Base-by-base conservation (phyloP, 2,329 filamentous ascomycete genomes). In the Dactylellina cionopaga region DNA sequence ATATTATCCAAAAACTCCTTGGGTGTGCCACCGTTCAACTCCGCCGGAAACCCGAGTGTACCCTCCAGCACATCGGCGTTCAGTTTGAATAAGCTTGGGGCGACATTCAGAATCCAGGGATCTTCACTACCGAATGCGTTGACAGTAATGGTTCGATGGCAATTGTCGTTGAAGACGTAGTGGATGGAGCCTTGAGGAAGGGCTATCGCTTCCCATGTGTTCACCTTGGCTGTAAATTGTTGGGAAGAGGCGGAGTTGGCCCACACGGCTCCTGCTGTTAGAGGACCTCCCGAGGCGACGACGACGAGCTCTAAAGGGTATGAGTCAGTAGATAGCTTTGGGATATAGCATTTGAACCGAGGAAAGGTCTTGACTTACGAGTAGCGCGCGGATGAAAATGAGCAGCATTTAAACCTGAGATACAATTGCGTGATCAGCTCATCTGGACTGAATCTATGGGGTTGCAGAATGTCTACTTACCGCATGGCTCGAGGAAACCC, bases 1-100 rank as follows among this genome's bases (percentile, higher is more conserved):
- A 60, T 60, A 43, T 60, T 60, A 49, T 60, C 56, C 22, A 60
- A 49, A 49, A 60, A 60, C n/a, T 60, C 56, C 17, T 47, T 60
- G 7, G 56, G 56, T 17, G 56, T 60, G 22, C 56, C 56, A 6
- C 56, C 56, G 43, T 60, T 60, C 29, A 60, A 39, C 19, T 60
- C 9, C 9, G 17, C 31, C 1, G 56, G 56, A 15, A 60, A 60
- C 1, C 56, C 56, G 19, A 60, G 56, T 13, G 56, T 60, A 37
- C 56, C 56, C n/a, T 60, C 43, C 17, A 60, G 41, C 27, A 60
- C 39, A 35, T 60, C 56, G 5, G 27, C 56, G 31, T 60, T 60
- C 17, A 60, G 56, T 13, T 60, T 60, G 29, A 60, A 60, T 19
- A 60, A 60, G 25, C 41, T 49, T 11, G 56, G 56, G 6, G 56